Evolutionary conservation across 2,329 filamentous ascomycete species (phyloP).

Genomic region (Diaporthe capsici): DNA sequence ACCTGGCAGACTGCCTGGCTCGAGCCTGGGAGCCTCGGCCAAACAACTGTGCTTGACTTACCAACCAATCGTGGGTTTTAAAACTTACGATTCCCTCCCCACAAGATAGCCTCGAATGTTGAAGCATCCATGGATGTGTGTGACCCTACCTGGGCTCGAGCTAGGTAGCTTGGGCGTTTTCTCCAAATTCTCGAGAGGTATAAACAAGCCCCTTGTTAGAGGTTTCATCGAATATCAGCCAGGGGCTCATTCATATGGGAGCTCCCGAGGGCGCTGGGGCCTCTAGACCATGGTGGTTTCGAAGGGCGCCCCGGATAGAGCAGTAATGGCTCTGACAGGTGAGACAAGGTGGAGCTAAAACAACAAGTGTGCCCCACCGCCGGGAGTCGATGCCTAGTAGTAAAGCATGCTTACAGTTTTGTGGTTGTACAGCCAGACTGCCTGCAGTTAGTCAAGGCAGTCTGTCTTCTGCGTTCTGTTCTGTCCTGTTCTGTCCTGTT

Average conservation of each 20-base stretch:
- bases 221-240: slow-evolving; percentile 18
- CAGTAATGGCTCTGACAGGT: slow-evolving; percentile 25
- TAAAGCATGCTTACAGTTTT: neutral
- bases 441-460: neutral
- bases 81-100: neutral
- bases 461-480: neutral
- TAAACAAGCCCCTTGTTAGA: neutral
- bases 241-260: slow-evolving; percentile 26
- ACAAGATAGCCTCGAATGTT: no score
- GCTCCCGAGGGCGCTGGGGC: slow-evolving; percentile 26
- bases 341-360: slow-evolving; percentile 24
- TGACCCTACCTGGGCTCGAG: no score
- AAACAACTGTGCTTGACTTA: neutral
- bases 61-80: neutral
- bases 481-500: neutral
- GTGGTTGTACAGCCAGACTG: neutral
- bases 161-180: neutral
- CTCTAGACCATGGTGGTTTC: neutral
- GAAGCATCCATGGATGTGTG: neutral
- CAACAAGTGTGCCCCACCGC: neutral
- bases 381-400: neutral
- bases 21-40: neutral
- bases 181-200: slow-evolving; percentile 1
- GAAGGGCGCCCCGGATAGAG: slow-evolving; percentile 4
- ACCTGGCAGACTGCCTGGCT: neutral